These are phyloP conservation scores for Penicillium sp. DNA, from an alignment of 2,329 filamentous ascomycete genomes.

Conservation along the genomic window DNA sequence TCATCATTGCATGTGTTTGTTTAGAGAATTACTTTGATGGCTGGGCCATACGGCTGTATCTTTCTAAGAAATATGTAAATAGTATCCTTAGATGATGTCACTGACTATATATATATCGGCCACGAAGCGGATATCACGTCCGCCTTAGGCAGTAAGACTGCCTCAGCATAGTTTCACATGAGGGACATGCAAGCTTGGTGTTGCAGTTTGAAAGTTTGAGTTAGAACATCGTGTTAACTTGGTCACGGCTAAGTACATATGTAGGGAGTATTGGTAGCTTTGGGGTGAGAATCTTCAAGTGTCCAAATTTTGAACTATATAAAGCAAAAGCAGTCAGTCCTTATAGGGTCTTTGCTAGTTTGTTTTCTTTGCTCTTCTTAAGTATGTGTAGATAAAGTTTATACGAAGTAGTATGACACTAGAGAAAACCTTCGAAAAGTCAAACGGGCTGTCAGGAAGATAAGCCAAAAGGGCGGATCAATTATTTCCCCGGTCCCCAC, in stretches of 20 bases:
- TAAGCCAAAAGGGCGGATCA: conserved; percentile 18
- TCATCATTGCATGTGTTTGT: neutral
- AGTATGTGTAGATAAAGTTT: neutral
- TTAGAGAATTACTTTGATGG: neutral
- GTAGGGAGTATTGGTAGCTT: neutral
- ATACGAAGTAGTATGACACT: neutral
- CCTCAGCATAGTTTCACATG: too few relatives aligned
- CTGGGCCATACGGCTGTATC: neutral
- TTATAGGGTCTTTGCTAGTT: neutral
- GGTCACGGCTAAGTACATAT: neutral
- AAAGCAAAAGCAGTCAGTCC: neutral
- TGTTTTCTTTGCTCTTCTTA: neutral
- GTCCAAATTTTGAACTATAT: neutral
- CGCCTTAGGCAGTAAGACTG: neutral
- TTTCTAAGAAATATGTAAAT: neutral
- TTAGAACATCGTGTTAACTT: neutral
- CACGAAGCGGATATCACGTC: neutral
- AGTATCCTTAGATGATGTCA: neutral
- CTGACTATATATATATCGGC: neutral
- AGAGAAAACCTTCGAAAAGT: neutral
- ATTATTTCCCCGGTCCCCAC: conserved; percentile 15
- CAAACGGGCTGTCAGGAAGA: conserved; percentile 3
- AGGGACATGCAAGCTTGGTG: too few relatives aligned
- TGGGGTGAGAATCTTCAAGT: neutral
- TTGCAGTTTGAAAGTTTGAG: neutral